phyloP scores from a whole-genome alignment of 495 filamentous ascomycete genomes.

The Parmelia sp. region DNA sequence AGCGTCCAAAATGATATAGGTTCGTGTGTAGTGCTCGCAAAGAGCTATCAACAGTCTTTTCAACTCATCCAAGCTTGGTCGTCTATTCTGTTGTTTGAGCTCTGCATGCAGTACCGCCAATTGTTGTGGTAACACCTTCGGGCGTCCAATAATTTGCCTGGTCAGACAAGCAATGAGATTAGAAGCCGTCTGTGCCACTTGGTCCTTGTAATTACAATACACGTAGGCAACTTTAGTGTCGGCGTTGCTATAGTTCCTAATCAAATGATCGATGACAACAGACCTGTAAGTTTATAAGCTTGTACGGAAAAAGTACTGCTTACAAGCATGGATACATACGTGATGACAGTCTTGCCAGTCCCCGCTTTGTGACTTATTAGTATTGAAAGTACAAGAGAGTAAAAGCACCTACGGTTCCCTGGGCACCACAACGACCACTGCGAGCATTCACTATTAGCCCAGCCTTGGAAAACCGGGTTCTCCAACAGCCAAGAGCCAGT shows the following conservation, averaged over 20 bases:
- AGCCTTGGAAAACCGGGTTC: neutral
- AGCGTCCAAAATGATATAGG: slow-evolving; percentile 41
- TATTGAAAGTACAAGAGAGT: neutral
- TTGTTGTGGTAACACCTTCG: slow-evolving; percentile 5
- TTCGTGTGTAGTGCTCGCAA: slow-evolving; percentile 17
- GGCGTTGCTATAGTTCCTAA: slow-evolving; percentile 12
- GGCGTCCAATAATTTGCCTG: slow-evolving; percentile 27
- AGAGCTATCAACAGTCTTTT: neutral
- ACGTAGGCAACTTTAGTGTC: slow-evolving; percentile 27
- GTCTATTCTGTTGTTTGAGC: neutral
- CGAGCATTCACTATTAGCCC: neutral
- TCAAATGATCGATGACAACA: slow-evolving; percentile 35
- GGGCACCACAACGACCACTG: slow-evolving; percentile 14
- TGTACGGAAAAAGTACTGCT: neutral
- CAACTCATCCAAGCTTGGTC: neutral
- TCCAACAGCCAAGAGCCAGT: slow-evolving; percentile 7
- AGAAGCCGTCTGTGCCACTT: slow-evolving; percentile 24
- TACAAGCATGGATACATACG: neutral
- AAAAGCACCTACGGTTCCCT: neutral
- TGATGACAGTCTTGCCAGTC: slow-evolving; percentile 14
- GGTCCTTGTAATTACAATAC: slow-evolving; percentile 32
- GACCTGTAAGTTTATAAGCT: slow-evolving; percentile 12
- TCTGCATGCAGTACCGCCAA: neutral
- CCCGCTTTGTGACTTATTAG: slow-evolving; percentile 8
- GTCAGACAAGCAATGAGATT: slow-evolving; percentile 28